phyloP scores from a whole-genome alignment of 257 asterid genomes.

The Gardenia jasminoides region DNA sequence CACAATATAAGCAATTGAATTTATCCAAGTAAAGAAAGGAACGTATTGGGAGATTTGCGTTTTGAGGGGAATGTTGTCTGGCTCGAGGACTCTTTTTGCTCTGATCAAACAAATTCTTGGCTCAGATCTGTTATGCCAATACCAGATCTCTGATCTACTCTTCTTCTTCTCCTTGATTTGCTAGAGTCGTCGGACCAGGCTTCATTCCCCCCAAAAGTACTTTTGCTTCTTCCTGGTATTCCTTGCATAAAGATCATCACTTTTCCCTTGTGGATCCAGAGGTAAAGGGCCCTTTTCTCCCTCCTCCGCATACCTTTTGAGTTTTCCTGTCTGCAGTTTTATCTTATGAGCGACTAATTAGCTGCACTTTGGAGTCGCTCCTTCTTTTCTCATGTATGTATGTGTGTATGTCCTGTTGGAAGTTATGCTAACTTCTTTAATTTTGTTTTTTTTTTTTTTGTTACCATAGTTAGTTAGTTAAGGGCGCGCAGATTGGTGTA shows the following conservation, averaged over 20 bases:
- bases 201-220: not conserved
- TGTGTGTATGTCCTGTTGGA: not conserved
- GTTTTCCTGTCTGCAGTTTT: not conserved
- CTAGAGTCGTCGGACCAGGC: conserved; percentile 26
- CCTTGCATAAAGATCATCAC: not conserved
- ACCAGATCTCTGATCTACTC: not conserved
- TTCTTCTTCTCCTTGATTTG: not conserved
- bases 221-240: not conserved
- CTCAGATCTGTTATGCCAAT: conserved; percentile 14
- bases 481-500: not conserved
- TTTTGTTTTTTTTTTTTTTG: too few species aligned
- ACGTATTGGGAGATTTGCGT: conserved; percentile 1
- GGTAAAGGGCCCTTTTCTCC: not conserved
- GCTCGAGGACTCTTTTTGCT: conserved; percentile 37
- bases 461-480: not conserved
- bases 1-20: not conserved
- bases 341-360: not conserved
- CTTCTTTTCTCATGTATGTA: too few species aligned
- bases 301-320: not conserved
- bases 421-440: not conserved
- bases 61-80: conserved; percentile 47
- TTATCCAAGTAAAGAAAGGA: not conserved
- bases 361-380: not conserved
- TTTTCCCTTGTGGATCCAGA: not conserved
- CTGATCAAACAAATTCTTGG: not conserved